Evolutionary conservation across 2,329 filamentous ascomycete genomes (phyloP).

Genomic region (Penicillium thymicola): DNA sequence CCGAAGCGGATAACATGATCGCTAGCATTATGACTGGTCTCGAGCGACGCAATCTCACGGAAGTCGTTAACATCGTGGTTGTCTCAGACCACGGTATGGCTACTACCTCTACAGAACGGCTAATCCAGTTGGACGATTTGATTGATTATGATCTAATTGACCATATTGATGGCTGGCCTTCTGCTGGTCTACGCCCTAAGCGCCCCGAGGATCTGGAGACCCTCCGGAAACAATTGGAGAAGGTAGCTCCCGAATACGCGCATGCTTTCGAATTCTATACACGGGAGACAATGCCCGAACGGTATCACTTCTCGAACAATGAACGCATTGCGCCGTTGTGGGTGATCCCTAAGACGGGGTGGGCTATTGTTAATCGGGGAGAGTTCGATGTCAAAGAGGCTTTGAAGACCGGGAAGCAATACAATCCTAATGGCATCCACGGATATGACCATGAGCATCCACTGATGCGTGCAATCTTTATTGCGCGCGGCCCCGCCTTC

Average conservation of each 20-base stretch:
- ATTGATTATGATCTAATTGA: constrained; percentile 74
- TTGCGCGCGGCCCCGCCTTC: constrained; percentile 89
- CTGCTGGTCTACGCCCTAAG: constrained; percentile 83
- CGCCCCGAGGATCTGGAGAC: constrained; percentile 61
- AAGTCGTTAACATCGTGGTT: constrained; percentile 90
- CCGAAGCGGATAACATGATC: constrained; percentile 78
- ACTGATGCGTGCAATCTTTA: constrained; percentile 92
- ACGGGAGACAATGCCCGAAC: constrained; percentile 79
- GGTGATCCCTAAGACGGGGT: constrained; percentile 89
- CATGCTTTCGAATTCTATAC: constrained; percentile 80
- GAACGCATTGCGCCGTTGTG: constrained; percentile 89
- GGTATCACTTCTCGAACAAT: constrained; percentile 88
- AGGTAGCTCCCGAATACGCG: constrained; percentile 56
- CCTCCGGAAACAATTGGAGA: constrained; percentile 60
- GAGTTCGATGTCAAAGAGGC: constrained; percentile 74
- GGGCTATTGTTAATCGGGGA: constrained; percentile 78
- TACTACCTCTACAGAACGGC: constrained; percentile 73
- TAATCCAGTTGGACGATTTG: constrained; percentile 87
- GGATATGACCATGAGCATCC: constrained; percentile 95
- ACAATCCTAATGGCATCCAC: constrained; percentile 80
- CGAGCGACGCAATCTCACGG: constrained; percentile 75
- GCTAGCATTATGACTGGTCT: constrained; percentile 72
- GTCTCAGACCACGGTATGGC: constrained; percentile 99
- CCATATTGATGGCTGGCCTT: constrained; percentile 89
- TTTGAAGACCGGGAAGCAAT: constrained; percentile 61